Evolutionary conservation across 306 rosid genomes (phyloP), one percentile per base, ranked within the genome.

Genomic region (Medicago arabica): DNA sequence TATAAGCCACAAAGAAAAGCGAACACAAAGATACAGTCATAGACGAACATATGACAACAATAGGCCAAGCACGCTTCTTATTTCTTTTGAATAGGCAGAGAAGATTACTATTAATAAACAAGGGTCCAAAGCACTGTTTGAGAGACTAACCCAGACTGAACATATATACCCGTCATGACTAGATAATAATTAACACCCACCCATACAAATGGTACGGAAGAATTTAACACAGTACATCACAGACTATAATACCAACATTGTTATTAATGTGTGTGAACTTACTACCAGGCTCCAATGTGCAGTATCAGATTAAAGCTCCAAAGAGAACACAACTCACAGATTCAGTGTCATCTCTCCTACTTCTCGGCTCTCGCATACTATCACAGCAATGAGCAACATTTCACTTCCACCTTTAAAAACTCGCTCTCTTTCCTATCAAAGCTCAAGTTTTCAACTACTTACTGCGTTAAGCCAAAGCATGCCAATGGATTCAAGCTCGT

Each of bases 21-120:
- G 38, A 16, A 31, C 55, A 25, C 40, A 72, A 65, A 70, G 65
- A 47, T 43, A 57, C 36, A 57, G 10, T 58, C 65, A 44, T 28
- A 9, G 36, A 28, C 31, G 47, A 43, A 76, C 12, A 59, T 59
- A 53, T 39, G 49, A 31, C 54, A 51, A 44, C 31, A 60, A 78
- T 8, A 60, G 18, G 28, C 38, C 43, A 53, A 75, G 25, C 46
- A 31, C 25, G 4, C 16, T 12, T 59, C 16, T 47, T 13, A 34
- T 44, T 44, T 44, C 11, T 8, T 40, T 40, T 3, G 13, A 43
- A 9, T 3, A 43, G 5, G 14, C 15, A 43, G 11, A 43, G 47
- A 41, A 41, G 49, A 43, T 43, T 43, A 11, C 4, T 9, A 43
- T 2, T 43, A 13, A 50, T 5, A 50, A 15, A 15, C 57, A 50